Percentiles rank a stretch among this genome's conserved stretches.
Conservation (phyloP, 2,329 filamentous ascomycete genomes). For the Colletotrichum abscissum region DNA sequence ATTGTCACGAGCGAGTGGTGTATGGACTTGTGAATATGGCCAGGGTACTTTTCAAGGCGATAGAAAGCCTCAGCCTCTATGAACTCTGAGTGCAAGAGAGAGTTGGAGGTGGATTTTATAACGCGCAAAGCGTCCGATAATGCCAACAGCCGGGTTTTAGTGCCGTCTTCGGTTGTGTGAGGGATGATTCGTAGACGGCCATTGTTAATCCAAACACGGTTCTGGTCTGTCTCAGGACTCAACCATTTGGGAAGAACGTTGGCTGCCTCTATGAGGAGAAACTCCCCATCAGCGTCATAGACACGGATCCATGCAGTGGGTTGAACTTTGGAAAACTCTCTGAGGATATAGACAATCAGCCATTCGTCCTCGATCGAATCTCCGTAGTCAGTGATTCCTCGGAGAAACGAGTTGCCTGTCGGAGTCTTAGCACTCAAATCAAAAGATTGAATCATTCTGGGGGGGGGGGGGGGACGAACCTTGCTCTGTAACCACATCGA, state of each 20-base stretch:
- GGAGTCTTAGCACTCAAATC: neutral
- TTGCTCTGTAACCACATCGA: conserved; percentile 70
- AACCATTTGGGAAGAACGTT: conserved; percentile 90
- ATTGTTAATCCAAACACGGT: conserved; percentile 89
- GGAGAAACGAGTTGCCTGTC: conserved; percentile 70
- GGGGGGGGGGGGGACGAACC: conserved; percentile 54
- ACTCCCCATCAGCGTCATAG: conserved; percentile 92
- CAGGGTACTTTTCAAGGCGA: conserved; percentile 84
- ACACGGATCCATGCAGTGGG: conserved; percentile 84
- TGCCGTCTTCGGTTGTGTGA: conserved; percentile 50
- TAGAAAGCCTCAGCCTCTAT: conserved; percentile 94
- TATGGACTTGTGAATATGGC: conserved; percentile 77
- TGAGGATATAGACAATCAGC: conserved; percentile 91
- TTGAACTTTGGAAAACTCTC: conserved; percentile 81
- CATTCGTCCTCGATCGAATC: conserved; percentile 98
- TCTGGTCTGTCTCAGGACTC: conserved; percentile 87
- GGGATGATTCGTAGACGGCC: conserved; percentile 82
- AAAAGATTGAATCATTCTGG: neutral
- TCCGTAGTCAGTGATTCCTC: conserved; percentile 86
- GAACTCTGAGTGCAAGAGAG: conserved; percentile 76
- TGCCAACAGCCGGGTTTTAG: conserved; percentile 58
- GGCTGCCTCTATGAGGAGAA: conserved; percentile 93
- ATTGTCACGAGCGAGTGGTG: conserved; percentile 81
- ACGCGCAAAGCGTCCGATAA: conserved; percentile 72
- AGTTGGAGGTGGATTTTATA: conserved; percentile 65